Conservation (phyloP, 2,329 filamentous ascomycete genomes). For the Chalara sp. region DNA sequence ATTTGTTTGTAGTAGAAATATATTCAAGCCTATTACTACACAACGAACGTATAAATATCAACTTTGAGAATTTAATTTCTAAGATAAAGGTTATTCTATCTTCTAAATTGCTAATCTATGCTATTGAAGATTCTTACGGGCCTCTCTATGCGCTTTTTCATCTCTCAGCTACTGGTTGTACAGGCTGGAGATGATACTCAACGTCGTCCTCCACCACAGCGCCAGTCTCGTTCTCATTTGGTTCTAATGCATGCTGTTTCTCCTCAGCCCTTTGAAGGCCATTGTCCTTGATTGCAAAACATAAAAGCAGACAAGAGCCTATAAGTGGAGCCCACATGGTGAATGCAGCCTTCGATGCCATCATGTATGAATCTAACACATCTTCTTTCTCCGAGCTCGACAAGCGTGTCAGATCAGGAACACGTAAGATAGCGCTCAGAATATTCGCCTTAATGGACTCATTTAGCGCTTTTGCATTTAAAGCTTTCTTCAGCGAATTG, state of each 20-base stretch:
- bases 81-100: too few relatives aligned
- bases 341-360: constrained; percentile 48
- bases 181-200: too few relatives aligned
- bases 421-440: constrained; percentile 18
- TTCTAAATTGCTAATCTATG: too few relatives aligned
- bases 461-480: constrained; percentile 14
- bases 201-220: too few relatives aligned
- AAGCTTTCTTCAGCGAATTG: constrained; percentile 23
- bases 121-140: too few relatives aligned
- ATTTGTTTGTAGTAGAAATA: too few relatives aligned
- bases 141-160: too few relatives aligned
- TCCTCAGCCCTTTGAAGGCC: constrained; percentile 34
- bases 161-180: too few relatives aligned
- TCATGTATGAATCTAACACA: constrained; percentile 44
- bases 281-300: constrained; percentile 43
- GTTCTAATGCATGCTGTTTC: constrained; percentile 1
- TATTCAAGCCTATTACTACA: too few relatives aligned
- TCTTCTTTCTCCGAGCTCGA: constrained; percentile 19
- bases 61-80: too few relatives aligned
- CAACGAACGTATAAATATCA: too few relatives aligned
- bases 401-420: constrained; percentile 17
- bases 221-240: too few relatives aligned
- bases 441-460: constrained; percentile 12
- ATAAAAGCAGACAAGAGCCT: constrained; percentile 41
- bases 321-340: constrained; percentile 48